phyloP scores from a whole-genome alignment of 352 stramenopile genomes.

The Phytophthora pseudosyringae region DNA sequence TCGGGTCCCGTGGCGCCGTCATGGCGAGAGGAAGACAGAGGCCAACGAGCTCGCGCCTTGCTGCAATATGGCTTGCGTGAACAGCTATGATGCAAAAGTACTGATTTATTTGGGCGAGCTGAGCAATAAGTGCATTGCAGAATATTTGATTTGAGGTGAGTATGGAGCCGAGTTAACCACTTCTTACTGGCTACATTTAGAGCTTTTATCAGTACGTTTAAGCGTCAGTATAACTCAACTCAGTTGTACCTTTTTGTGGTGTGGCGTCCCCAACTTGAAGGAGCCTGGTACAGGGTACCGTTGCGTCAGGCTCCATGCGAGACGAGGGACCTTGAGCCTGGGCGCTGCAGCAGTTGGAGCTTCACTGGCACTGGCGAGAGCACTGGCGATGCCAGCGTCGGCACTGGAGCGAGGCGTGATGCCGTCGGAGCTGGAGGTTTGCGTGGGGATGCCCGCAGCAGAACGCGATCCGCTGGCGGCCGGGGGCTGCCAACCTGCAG shows the following conservation, averaged over 20 bases:
- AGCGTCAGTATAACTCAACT: neutral
- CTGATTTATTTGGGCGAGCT: neutral
- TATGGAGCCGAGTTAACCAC: no score
- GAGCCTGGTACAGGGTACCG: slow-evolving; percentile 8
- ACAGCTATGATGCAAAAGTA: slow-evolving; percentile 6
- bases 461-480: neutral
- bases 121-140: neutral
- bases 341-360: neutral
- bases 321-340: slow-evolving; percentile 5
- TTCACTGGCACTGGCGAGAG: slow-evolving; percentile 3
- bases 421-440: neutral
- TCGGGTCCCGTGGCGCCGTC: slow-evolving; percentile 24
- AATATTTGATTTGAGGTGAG: no score
- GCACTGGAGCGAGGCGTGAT: neutral
- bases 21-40: slow-evolving; percentile 22
- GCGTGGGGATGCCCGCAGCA: neutral
- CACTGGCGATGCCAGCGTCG: slow-evolving; percentile 1
- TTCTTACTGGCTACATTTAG: neutral
- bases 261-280: neutral
- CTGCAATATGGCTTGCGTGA: slow-evolving; percentile 25
- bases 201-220: neutral
- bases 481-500: neutral
- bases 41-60: neutral
- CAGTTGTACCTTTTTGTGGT: neutral
- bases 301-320: neutral